phyloP scores from a whole-genome alignment of 805 yeast genomes.

The Barnettozyma californica region DNA sequence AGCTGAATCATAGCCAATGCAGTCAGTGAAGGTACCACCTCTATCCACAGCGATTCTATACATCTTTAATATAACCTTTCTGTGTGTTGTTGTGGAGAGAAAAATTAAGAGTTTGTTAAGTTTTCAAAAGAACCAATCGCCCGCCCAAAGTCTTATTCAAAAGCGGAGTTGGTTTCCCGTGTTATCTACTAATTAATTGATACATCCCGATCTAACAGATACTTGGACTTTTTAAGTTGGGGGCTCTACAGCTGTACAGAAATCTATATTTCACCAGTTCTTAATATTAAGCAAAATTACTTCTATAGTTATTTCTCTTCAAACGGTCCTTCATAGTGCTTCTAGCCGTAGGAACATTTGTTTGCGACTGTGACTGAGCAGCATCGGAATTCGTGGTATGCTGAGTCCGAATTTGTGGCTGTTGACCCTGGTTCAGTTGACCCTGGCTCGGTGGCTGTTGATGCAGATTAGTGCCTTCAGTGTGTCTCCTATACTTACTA shows the following conservation, averaged over 20 bases:
- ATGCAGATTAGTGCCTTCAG: slow-evolving; percentile 1
- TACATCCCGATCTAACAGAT: background rate
- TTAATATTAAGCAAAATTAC: slow-evolving; percentile 13
- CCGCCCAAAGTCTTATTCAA: no score
- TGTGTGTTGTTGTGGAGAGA: no score
- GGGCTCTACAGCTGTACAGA: no score
- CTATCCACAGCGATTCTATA: slow-evolving; percentile 44
- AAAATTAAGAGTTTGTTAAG: background rate
- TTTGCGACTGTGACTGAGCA: slow-evolving; percentile 3
- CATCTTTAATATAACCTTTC: no score
- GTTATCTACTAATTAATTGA: background rate
- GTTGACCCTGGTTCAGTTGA: slow-evolving; percentile 2
- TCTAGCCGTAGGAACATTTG: slow-evolving; percentile 1
- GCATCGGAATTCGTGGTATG: background rate
- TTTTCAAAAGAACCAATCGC: background rate
- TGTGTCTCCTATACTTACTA: slow-evolving; percentile 9
- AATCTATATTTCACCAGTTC: background rate
- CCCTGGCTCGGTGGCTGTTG: background rate
- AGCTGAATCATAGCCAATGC: slow-evolving; percentile 47
- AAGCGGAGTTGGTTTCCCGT: background rate
- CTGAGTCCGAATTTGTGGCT: background rate
- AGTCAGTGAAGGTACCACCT: slow-evolving; percentile 89
- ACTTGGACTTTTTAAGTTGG: no score
- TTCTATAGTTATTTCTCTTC: slow-evolving; percentile 22
- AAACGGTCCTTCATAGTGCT: slow-evolving; percentile 21